These are phyloP conservation scores for Colletotrichum tanaceti DNA, from an alignment of 2,329 filamentous ascomycete species.

Conservation along the genomic window DNA sequence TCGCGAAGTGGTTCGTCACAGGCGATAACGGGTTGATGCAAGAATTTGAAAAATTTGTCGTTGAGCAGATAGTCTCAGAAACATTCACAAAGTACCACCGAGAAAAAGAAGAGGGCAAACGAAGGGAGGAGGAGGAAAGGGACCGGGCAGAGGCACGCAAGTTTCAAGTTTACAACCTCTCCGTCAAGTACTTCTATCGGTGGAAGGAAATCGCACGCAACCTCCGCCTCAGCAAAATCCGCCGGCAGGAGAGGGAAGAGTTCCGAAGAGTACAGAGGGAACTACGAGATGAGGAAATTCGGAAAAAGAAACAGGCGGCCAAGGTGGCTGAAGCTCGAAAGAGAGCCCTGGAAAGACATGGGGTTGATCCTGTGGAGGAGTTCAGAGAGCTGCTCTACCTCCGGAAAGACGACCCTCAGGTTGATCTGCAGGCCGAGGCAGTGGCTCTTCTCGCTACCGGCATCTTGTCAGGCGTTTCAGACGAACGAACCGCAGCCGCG, in stretches of 20 bases:
- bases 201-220: conserved; percentile 65
- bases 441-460: conserved; percentile 56
- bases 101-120: conserved; percentile 56
- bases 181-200: conserved; percentile 66
- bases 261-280: conserved; percentile 58
- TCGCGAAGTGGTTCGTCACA: conserved; percentile 66
- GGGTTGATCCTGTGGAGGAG: conserved; percentile 51
- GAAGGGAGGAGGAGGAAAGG: conserved; percentile 61
- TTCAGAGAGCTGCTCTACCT: conserved; percentile 50
- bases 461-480: conserved; percentile 54
- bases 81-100: conserved; percentile 55
- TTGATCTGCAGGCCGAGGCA: conserved; percentile 48
- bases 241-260: conserved; percentile 62
- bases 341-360: conserved; percentile 28
- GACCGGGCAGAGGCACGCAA: conserved; percentile 59
- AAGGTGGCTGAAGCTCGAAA: conserved; percentile 29
- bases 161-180: conserved; percentile 62
- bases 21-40: conserved; percentile 66
- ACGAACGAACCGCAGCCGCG: conserved; percentile 52
- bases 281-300: conserved; percentile 49
- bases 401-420: conserved; percentile 46
- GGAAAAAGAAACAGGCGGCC: conserved; percentile 51
- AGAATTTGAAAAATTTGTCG: conserved; percentile 59
- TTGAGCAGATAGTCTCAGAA: conserved; percentile 58
- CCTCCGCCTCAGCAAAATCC: conserved; percentile 61